These are phyloP conservation scores for Sextonia rubra DNA, from an alignment of 164 flowering plant genomes.

Conservation along the genomic window DNA sequence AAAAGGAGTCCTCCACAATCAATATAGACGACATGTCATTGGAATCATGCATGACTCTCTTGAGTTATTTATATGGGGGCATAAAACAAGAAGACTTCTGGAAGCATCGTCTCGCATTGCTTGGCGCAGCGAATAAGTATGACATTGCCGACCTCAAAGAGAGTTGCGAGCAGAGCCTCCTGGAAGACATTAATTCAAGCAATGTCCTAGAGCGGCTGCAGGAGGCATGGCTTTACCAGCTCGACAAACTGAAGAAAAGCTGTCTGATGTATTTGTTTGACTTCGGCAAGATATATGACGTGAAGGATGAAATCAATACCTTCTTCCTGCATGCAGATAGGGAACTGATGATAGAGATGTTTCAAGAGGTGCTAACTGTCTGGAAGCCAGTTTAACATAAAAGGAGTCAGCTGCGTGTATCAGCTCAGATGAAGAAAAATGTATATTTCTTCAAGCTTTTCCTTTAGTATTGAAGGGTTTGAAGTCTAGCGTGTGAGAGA, in stretches of 20 bases:
- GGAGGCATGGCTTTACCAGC: conserved; percentile 86
- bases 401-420: not conserved
- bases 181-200: conserved; percentile 76
- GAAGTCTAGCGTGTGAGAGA: no score
- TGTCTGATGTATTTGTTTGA: conserved; percentile 76
- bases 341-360: conserved; percentile 77
- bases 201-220: conserved; percentile 89
- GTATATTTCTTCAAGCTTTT: not conserved
- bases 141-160: conserved; percentile 68
- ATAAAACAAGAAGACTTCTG: conserved; percentile 80
- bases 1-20: conserved; percentile 76
- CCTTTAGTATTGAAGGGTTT: not conserved
- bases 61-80: conserved; percentile 75
- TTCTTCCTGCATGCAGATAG: conserved; percentile 77
- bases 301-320: conserved; percentile 60
- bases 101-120: conserved; percentile 70
- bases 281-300: conserved; percentile 84
- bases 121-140: conserved; percentile 89
- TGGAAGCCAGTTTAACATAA: conserved; percentile 60
- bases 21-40: conserved; percentile 71
- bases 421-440: not conserved
- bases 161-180: conserved; percentile 77
- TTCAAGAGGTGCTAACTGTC: conserved; percentile 72
- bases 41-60: conserved; percentile 69
- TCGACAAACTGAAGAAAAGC: conserved; percentile 70